Base-by-base conservation (phyloP, 2,329 filamentous ascomycete species). In the Colletotrichum simmondsii region DNA sequence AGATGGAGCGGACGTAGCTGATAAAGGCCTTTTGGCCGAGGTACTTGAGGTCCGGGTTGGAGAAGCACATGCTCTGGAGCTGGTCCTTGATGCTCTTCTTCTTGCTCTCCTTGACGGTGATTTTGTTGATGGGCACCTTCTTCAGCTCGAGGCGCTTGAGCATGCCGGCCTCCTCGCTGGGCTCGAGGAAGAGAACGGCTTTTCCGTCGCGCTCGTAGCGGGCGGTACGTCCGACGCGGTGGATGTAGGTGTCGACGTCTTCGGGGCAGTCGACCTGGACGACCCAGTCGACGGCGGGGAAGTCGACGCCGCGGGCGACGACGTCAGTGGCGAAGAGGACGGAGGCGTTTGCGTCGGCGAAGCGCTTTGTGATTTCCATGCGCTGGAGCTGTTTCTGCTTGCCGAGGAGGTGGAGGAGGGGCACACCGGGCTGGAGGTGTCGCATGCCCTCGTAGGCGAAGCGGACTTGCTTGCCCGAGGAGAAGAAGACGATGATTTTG, bases 181-280 rank as follows among this genome's bases (percentile, higher is more conserved):
- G 96, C 68, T 98, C 95, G 0, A 99, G 85, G 81, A 99, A 98
- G 0, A 99, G 83, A 0, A 98, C 94, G 1, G 97, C 96, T 52
- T 93, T 91, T 8, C 97, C 97, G 65, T 94, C 91, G 75, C 93
- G 93, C 78, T 98, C 93, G 81, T 97, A 98, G 26, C 96, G 91
- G n/a, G 97, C 97, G 22, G 97, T 98, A 35, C 97, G 91, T 2
- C 97, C 97, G 5, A 98, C 96, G 72, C 97, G 92, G 83, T 99
- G 97, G 77, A 99, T 98, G 79, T 99, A 99, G 0, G 97, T 99
- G 79, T 98, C 97, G 4, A 94, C 93, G 81, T 99, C 96, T 82
- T 99, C 97, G 0, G 97, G 97, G 76, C 94, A 97, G 81, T 99
- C 97, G n/a, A 94, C 89, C 80, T 99, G 97, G n/a, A 99, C 95